A percentile compares a stretch with the other conserved stretches of the same genome.
Evolutionary conservation across 352 stramenopile genomes (phyloP).

Genomic region (Achlya hypogyna): DNA sequence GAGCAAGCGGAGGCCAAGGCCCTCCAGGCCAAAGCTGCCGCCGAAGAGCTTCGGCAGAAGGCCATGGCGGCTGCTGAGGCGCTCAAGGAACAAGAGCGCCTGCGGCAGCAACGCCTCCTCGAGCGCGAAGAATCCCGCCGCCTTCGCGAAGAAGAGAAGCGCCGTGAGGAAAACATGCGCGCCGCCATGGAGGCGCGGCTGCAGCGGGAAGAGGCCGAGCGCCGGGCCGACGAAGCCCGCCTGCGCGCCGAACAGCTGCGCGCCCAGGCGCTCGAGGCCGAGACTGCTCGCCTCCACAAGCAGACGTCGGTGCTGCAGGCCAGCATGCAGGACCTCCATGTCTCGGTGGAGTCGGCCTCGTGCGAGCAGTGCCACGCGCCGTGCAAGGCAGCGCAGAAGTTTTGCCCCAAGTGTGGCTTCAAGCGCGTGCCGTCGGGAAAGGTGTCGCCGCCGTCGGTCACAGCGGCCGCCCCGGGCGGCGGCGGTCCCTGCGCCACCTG

Average conservation of each 20-base stretch:
- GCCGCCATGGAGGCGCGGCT: slow-evolving; percentile 22
- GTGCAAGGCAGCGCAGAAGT: slow-evolving; percentile 48
- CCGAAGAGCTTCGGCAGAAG: slow-evolving; percentile 44
- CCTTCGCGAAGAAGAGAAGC: slow-evolving; percentile 9
- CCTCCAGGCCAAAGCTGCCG: slow-evolving; percentile 39
- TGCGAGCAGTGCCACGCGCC: slow-evolving; percentile 10
- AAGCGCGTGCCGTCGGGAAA: slow-evolving; percentile 1
- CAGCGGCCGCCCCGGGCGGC: background rate
- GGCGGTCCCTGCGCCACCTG: background rate
- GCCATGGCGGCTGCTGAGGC: slow-evolving; percentile 23
- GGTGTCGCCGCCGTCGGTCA: background rate
- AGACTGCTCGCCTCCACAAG: slow-evolving; percentile 1
- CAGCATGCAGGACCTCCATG: background rate
- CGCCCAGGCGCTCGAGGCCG: slow-evolving; percentile 30
- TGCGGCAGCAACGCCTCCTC: slow-evolving; percentile 3
- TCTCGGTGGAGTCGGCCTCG: background rate
- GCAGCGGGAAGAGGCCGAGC: slow-evolving; percentile 44
- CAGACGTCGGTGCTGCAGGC: background rate
- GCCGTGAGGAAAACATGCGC: background rate
- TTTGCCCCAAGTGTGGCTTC: slow-evolving; percentile 66
- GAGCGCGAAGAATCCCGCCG: slow-evolving; percentile 15
- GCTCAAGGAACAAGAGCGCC: slow-evolving; percentile 7
- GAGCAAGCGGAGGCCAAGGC: slow-evolving; percentile 59
- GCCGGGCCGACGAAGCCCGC: slow-evolving; percentile 41
- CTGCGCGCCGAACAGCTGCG: slow-evolving; percentile 52